Percentiles rank a stretch among this genome's conserved stretches.
Evolutionary conservation across 441 rosid species (phyloP).

Genomic region (Omphalea diandra): DNA sequence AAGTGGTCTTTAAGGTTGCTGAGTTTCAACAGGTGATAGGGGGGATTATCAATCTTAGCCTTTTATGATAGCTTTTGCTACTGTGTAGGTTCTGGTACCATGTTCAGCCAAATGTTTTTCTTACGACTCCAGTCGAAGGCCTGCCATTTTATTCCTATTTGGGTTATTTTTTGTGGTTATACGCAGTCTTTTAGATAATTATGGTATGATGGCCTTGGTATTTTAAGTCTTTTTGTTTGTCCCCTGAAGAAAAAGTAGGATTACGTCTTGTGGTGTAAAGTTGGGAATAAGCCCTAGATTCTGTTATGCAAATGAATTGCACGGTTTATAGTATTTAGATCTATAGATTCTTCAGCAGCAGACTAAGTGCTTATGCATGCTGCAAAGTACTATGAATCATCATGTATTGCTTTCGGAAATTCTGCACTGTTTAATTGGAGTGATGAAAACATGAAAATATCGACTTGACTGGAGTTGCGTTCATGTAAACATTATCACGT

Average conservation of each 20-base stretch:
- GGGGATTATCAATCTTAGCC: conserved; percentile 21
- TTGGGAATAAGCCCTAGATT: too few relatives aligned
- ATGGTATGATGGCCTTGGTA: neutral
- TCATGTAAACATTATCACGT: too few relatives aligned
- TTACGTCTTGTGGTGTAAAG: neutral
- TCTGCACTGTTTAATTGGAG: too few relatives aligned
- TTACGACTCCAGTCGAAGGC: conserved; percentile 11
- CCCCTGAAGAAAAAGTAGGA: neutral
- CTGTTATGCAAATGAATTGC: too few relatives aligned
- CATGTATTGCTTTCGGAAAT: too few relatives aligned
- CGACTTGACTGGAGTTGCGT: too few relatives aligned
- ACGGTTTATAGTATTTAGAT: too few relatives aligned
- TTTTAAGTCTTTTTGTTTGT: neutral
- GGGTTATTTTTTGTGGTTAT: conserved; percentile 19
- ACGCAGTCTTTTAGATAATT: conserved; percentile 10
- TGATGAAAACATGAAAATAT: too few relatives aligned
- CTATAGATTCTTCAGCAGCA: too few relatives aligned
- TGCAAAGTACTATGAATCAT: too few relatives aligned
- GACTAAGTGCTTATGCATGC: too few relatives aligned
- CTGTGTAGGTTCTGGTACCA: conserved; percentile 25
- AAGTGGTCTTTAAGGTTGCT: conserved; percentile 38
- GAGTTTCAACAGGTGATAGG: conserved; percentile 23
- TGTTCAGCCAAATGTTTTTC: conserved; percentile 20
- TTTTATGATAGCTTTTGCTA: conserved; percentile 21
- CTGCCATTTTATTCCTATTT: conserved; percentile 3